These are phyloP conservation scores for Blepharisma stoltei DNA, from an alignment of 73 alveolate species.

Conservation along the genomic window DNA sequence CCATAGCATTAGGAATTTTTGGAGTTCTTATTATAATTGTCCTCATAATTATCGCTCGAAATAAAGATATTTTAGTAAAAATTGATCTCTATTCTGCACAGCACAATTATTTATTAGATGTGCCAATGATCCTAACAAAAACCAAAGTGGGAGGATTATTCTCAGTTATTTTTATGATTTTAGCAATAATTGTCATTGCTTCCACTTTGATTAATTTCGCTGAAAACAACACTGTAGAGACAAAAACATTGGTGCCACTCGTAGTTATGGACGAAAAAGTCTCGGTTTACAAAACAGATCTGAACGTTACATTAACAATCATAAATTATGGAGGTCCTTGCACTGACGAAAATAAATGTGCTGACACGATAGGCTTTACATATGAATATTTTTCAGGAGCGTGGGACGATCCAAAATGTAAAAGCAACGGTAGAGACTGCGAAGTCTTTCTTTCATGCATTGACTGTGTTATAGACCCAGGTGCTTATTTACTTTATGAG, in stretches of 20 bases:
- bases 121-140: constrained; percentile 10
- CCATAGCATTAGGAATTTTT: too few relatives aligned
- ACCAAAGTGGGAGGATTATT: constrained; percentile 6
- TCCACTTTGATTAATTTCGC: neutral
- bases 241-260: constrained; percentile 5
- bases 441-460: neutral
- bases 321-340: constrained; percentile 29
- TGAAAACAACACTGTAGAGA: neutral
- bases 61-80: too few relatives aligned
- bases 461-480: constrained; percentile 2
- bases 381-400: neutral
- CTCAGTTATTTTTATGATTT: neutral
- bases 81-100: neutral
- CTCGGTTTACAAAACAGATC: neutral
- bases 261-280: neutral
- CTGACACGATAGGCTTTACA: neutral
- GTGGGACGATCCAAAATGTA: neutral
- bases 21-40: too few relatives aligned
- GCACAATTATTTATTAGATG: neutral
- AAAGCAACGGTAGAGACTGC: neutral
- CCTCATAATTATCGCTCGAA: too few relatives aligned
- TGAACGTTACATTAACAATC: neutral
- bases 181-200: neutral
- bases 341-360: neutral
- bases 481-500: neutral